Evolutionary conservation across 2,329 filamentous ascomycete species (phyloP).

Genomic region (Curvularia spicifera): DNA sequence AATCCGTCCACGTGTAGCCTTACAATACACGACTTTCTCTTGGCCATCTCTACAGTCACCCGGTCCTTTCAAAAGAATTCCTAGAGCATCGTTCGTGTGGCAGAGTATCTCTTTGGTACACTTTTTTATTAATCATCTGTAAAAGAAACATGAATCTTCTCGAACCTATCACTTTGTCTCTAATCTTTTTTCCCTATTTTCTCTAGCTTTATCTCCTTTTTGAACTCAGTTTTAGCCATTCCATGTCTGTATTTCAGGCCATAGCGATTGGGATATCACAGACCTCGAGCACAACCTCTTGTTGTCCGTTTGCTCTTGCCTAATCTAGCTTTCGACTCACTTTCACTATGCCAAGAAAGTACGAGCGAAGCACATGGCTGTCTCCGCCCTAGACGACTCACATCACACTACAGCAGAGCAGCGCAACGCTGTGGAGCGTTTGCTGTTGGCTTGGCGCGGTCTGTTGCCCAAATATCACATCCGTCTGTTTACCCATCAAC

Average conservation of each 20-base stretch:
- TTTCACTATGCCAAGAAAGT: slow-evolving; percentile 15
- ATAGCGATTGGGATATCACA: background rate
- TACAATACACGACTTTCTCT: background rate
- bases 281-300: background rate
- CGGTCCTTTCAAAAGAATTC: too few species aligned
- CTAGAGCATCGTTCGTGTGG: too few species aligned
- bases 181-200: background rate
- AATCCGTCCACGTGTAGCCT: too few species aligned
- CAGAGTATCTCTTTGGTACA: too few species aligned
- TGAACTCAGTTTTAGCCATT: background rate
- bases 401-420: background rate
- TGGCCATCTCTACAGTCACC: too few species aligned
- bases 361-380: slow-evolving; percentile 3
- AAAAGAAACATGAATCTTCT: background rate
- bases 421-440: background rate
- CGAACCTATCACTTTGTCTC: background rate
- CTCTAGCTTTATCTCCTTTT: background rate
- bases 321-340: background rate
- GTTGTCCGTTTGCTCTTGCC: slow-evolving; percentile 4
- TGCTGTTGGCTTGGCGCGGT: slow-evolving; percentile 9
- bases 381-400: slow-evolving; percentile 2
- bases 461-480: slow-evolving; percentile 3
- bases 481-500: background rate
- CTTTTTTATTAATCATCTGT: too few species aligned
- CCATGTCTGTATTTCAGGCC: background rate